Evolutionary conservation across 2,329 filamentous ascomycete genomes (phyloP), one percentile per base, ranked within the genome.

Genomic region (Aureobasidium sp.): DNA sequence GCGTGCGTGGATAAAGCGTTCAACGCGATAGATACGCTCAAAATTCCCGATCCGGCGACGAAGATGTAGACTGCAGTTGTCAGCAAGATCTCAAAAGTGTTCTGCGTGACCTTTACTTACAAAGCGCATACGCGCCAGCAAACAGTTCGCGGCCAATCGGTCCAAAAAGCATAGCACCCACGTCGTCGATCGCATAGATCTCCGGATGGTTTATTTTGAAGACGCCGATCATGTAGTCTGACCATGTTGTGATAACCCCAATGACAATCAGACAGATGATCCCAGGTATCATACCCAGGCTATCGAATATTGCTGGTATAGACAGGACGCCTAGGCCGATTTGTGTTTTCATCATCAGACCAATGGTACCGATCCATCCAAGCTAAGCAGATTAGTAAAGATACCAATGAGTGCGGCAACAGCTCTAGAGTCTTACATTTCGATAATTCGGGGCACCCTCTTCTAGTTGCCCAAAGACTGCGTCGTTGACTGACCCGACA

Each of bases 181-280:
- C 82, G 64, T 84, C 82, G 45, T 82, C 82, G 72, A 84, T 84
- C 58, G 78, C 79, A 67, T 84, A 83, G 2, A 84, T 81, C 63
- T 82, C 75, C 0, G 79, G 78, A 67, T 84, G 82, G 14, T 74
- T 72, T 36, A 82, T 66, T 67, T 84, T 84, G 72, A 84, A 84
- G 20, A 72, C 67, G 8, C 78, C 79, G 14, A 82, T 71, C 27
- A 80, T 77, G 64, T 78, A 80, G 58, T 74, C 73, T 1, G 78
- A 79, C 79, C 79, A 82, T 3, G 76, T 78, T 0, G 79, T 80
- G 65, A 81, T 79, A 20, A 34, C 63, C 1, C 71, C 75, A 36
- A 81, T 74, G 3, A 66, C 61, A 3, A 74, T 42, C 6, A 82
- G 70, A 29, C 73, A 72, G 29, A 82, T 75, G 11, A 81, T 67